Base-by-base conservation (phyloP, 2,329 filamentous ascomycete species). In the Zymoseptoria pseudotritici region DNA sequence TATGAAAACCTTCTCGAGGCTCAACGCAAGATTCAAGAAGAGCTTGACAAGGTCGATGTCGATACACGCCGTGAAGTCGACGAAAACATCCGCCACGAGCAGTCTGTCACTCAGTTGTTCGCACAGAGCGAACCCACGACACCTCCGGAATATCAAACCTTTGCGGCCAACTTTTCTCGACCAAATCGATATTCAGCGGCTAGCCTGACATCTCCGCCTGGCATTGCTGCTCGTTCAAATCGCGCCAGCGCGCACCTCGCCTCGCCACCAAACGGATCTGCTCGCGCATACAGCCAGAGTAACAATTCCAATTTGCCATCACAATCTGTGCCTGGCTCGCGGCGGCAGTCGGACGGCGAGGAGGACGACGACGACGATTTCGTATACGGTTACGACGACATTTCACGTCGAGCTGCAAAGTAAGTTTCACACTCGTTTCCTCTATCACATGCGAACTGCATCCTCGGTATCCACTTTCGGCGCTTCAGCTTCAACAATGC, bases 101-200 rank as follows among this genome's bases (percentile, higher is more conserved):
- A 91, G 67, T 89, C 94, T 67, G 82, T 95, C 59, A 69, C 78
- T 77, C 70, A 76, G 78, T 79, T 81, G 69, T 76, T 81, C 63
- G 80, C 85, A 62, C 90, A 95, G 72, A 96, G 90, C 68, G 93
- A 97, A 77, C 94, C 94, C 17, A 97, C 94, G 1, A 99, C 94
- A 21, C 94, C 94, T 21, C 94, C 94, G 31, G 94, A 97, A 74
- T 93, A 94, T 74, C 87, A 86, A 68, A 91, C 96, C 65, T 93
- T 96, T 70, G 59, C 70, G 4, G 67, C 64, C 89, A 58, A 86
- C 66, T 89, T 94, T 72, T 91, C 90, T 58, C 86, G 91, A 50
- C 89, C 91, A 51, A 92, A 92, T 73, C 85, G 92, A 63, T 93
- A 96, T 78, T 96, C 93, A 57, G 89, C 89, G 62, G 92, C 91